Conservation (phyloP, 192 early-diverging fungal species). For the Gigaspora rosea region DNA sequence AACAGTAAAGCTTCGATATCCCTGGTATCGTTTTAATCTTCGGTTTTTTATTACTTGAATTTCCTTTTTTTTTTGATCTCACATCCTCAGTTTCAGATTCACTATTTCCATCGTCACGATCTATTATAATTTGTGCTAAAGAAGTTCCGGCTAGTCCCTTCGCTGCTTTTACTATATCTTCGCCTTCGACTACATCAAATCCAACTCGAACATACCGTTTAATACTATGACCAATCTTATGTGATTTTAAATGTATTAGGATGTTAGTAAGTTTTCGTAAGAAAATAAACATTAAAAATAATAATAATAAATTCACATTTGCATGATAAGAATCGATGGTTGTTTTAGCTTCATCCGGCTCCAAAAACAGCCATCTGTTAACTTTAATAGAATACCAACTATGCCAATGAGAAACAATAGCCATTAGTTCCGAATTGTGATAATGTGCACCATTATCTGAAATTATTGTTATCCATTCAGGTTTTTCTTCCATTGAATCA, state of each 20-base stretch:
- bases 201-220: too few species aligned
- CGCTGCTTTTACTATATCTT: conserved; percentile 1
- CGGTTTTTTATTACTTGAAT: background rate
- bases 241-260: background rate
- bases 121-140: conserved; percentile 5
- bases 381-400: background rate
- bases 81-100: background rate
- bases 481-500: conserved; percentile 6
- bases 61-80: background rate
- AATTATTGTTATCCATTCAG: background rate
- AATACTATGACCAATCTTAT: background rate
- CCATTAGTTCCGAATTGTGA: background rate
- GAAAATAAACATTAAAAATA: background rate
- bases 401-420: background rate
- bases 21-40: background rate
- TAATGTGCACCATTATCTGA: conserved; percentile 10
- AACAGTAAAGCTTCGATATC: conserved; percentile 1
- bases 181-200: background rate
- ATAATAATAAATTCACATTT: background rate
- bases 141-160: background rate
- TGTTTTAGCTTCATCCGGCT: background rate
- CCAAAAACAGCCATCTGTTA: background rate
- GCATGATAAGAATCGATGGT: background rate
- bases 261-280: background rate
- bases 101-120: background rate